These are phyloP conservation scores for Akanthomyces lecanii DNA, from an alignment of 2,329 filamentous ascomycete species.

Conservation along the genomic window DNA sequence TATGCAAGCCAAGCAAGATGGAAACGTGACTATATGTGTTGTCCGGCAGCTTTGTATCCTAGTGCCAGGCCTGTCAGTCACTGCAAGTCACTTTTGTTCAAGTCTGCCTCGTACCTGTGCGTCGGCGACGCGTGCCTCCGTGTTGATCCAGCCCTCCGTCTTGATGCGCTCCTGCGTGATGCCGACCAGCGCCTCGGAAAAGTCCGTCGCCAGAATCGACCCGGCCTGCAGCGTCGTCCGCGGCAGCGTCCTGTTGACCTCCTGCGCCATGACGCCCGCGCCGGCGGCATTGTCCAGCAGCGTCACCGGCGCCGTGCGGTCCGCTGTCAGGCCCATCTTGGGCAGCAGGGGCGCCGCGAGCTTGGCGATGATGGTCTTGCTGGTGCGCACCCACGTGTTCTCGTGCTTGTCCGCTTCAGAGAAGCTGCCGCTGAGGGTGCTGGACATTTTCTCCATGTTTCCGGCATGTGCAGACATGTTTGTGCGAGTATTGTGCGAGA, in stretches of 20 bases:
- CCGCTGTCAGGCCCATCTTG: conserved; percentile 11
- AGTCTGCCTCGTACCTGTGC: conserved; percentile 36
- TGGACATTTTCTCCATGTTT: background rate
- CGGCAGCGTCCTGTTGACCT: conserved; percentile 37
- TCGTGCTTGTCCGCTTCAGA: background rate
- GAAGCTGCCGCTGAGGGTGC: conserved; percentile 8
- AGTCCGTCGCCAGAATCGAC: conserved; percentile 47
- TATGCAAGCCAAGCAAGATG: conserved; percentile 44
- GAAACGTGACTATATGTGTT: conserved; percentile 41
- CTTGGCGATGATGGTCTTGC: conserved; percentile 7
- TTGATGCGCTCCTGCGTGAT: conserved; percentile 35
- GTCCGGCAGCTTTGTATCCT: conserved; percentile 38
- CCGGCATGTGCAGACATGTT: background rate
- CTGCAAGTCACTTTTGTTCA: no score
- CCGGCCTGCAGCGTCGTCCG: conserved; percentile 37
- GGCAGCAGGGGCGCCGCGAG: conserved; percentile 13
- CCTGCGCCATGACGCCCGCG: conserved; percentile 44
- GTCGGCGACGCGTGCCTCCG: conserved; percentile 41
- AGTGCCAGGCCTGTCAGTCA: background rate
- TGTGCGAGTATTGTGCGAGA: background rate
- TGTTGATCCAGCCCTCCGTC: conserved; percentile 43
- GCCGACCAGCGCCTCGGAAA: conserved; percentile 39
- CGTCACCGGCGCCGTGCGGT: conserved; percentile 27
- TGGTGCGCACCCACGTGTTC: background rate
- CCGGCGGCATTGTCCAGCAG: conserved; percentile 54